These are phyloP conservation scores for Backusella westeae DNA, from an alignment of 192 early-diverging fungal species.

Conservation along the genomic window DNA sequence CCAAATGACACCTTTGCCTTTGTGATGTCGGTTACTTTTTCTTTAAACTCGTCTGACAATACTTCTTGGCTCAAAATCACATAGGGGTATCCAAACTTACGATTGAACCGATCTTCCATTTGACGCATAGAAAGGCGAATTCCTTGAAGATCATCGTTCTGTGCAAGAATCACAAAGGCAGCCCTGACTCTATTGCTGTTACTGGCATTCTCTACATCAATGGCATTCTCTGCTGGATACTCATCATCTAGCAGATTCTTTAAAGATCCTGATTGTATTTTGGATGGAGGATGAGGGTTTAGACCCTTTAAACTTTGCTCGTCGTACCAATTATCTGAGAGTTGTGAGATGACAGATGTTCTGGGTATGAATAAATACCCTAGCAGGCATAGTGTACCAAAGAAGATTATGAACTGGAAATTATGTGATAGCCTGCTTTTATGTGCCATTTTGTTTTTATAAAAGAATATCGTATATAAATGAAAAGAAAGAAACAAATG, in stretches of 20 bases:
- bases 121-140: conserved; percentile 58
- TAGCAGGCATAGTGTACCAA: background rate
- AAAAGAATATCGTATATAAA: background rate
- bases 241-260: background rate
- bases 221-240: background rate
- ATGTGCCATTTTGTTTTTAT: background rate
- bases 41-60: conserved; percentile 63
- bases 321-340: background rate
- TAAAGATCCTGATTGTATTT: background rate
- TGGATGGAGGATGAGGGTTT: background rate
- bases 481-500: background rate
- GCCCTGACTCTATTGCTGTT: conserved; percentile 44
- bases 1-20: conserved; percentile 52
- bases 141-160: conserved; percentile 65
- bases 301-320: background rate
- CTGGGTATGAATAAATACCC: background rate
- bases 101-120: conserved; percentile 74
- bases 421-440: background rate
- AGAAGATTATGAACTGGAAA: background rate
- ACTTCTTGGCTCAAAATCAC: conserved; percentile 69
- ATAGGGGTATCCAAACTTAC: conserved; percentile 64
- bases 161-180: conserved; percentile 68
- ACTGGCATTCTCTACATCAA: background rate
- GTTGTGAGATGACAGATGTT: background rate
- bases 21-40: conserved; percentile 42